Evolutionary conservation across 2,329 filamentous ascomycete genomes (phyloP), one percentile per base, ranked within the genome.

Genomic region (Nannizziopsis arthrosporioides): DNA sequence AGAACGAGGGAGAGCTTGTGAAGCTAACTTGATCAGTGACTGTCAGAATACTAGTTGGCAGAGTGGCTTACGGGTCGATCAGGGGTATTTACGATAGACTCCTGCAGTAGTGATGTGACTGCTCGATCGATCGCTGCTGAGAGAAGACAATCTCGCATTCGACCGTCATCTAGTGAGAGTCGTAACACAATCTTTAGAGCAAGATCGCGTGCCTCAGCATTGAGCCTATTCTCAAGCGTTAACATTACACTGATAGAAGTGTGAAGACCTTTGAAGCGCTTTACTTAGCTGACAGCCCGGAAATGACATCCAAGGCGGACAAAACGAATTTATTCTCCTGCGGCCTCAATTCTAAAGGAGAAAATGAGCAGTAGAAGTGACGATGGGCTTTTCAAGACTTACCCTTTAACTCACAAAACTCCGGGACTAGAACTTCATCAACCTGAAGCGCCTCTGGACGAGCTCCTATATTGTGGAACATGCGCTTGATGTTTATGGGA

Each of bases 401-500:
- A 53, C 52, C 18, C 41, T 60, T 60, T 31, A 57, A 55, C 5
- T 56, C 57, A 39, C 52, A 55, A 42, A 56, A 50, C 14, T 43
- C 56, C 37, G 64, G 60, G 5, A 56, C 31, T 36, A 67, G 52
- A 14, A 53, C 36, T 5, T 61, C 53, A 19, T 60, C 56, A 27
- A 61, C 30, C 39, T 61, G 63, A 12, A 76, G 63, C 35, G 73
- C 71, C 31, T 70, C 66, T 1, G 68, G 66, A 1, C 48, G 63
- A 36, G 78, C 80, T 2, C 82, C 81, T 5, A 87, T 59, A 12
- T 65, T 66, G 44, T 63, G 62, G 52, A 89, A 82, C 9, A 86
- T 63, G 5, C 66, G 60, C 44, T 76, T 57, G 9, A 76, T 59
- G 42, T 64, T 59, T 22, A 56, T 45, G 8, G 59, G 58, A 56